Evolutionary conservation across 257 asterid genomes (phyloP), one percentile per base, ranked within the genome.

Genomic region (Petunia secreta): DNA sequence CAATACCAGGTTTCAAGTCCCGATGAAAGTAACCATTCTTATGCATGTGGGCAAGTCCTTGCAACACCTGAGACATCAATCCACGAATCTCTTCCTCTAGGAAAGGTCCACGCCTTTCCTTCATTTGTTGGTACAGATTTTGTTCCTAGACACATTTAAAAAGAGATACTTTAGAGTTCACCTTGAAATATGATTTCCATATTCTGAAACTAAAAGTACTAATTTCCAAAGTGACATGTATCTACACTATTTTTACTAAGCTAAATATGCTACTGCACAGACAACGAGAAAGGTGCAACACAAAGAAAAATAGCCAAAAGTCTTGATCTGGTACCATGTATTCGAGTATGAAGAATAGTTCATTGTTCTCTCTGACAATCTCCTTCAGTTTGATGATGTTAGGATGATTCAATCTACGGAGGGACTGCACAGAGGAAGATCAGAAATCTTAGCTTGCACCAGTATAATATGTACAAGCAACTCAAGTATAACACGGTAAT

Each of bases 1-100:
- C 52, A 79, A 77, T 95, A 95, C 99, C 99, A 81, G 99, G 99
- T 88, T 95, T 95, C 57, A 95, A 83, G 87, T 95, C 99, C 82
- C 99, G 91, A 65, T 95, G 99, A 83, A 93, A 92, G 85, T 90
- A 92, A 81, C 93, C 97, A 62, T 88, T 89, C 87, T 88, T 86
- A 81, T 95, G 99, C 87, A 95, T 94, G 75, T 93, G 87, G n/a
- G 88, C 82, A 43, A 95, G 98, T 82, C 99, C 98, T 82, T 90
- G 94, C 88, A 95, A 87, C 89, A 95, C 88, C 89, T 93, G 99
- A 83, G 91, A 87, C 94, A 92, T 89, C 85, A 93, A 87, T 59
- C 87, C 90, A 62, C 96, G 92, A 78, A 95, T 91, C 83, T 95
- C 97, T 82, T 87, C 97, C 82, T 92, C 99, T 38, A 93, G 82